Evolutionary conservation across 164 flowering plant species (phyloP), one percentile per base, ranked within the genome.

Genomic region (Cinnamomum micranthum): DNA sequence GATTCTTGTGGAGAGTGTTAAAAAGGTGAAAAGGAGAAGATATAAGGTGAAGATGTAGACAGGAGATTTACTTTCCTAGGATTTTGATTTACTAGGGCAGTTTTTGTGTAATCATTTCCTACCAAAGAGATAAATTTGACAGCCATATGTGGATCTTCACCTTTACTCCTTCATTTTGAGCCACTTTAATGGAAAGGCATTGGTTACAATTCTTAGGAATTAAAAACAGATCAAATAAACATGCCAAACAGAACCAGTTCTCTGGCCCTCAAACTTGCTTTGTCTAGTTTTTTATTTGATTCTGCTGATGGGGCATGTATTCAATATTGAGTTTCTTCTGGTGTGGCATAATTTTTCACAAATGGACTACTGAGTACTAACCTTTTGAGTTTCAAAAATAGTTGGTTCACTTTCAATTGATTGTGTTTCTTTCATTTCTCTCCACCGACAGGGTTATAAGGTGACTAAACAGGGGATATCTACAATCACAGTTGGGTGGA

Each of bases 391-490:
- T 15, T 6, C n/a, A 20, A 55, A 14, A 15, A 55, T 15, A 55
- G 60, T 41, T 55, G 47, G 47, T 41, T 17, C n/a, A 55, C 60
- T 1, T 55, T 55, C 6, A 55, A 1, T 19, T 28, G n/a, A 47
- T 74, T 60, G 67, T 31, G 76, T 74, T 76, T 25, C 19, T 64
- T 25, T 77, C 71, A 75, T 81, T 70, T 72, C 23, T 55, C 60
- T 14, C 76, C 75, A 41, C 63, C 66, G 67, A 73, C 80, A 95
- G 99, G 98, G 99, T 52, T 95, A 90, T 83, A 89, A 80, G 81
- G 76, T 90, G 77, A 88, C 97, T 24, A 88, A 80, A 77, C 98
- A 95, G 73, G 94, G 95, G 12, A 92, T 72, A 75, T 74, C 82
- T 70, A 77, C 88, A 23, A 35, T 74, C 76, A 88, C 69, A 75